phyloP scores from a whole-genome alignment of 257 asterid species.

The Rhazya stricta region DNA sequence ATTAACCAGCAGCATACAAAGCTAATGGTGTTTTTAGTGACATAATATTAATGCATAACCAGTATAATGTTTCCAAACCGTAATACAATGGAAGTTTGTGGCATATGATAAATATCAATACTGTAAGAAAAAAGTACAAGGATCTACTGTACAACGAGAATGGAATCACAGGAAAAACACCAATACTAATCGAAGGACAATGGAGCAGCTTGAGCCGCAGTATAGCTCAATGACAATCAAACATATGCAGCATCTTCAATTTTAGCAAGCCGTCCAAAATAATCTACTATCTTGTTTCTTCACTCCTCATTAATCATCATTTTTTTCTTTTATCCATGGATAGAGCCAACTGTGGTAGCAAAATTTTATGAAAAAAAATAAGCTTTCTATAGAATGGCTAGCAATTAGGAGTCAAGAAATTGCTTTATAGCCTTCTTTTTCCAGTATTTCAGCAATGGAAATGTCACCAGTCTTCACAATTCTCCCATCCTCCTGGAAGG shows the following conservation, averaged over 20 bases:
- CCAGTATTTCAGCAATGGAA: constrained; percentile 61
- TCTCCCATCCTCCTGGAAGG: constrained; percentile 75
- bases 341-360: not conserved
- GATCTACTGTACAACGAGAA: constrained; percentile 1
- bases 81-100: not conserved
- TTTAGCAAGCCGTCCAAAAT: not conserved
- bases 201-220: not conserved
- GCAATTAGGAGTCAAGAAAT: constrained; percentile 39
- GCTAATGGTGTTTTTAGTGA: not conserved
- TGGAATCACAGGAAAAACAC: not conserved
- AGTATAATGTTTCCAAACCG: not conserved
- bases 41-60: not conserved
- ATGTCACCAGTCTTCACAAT: constrained; percentile 87
- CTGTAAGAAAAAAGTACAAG: not conserved
- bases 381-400: not conserved
- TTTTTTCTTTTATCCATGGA: not conserved
- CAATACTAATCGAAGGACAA: not conserved
- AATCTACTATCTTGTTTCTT: not conserved
- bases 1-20: not conserved
- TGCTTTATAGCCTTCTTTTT: constrained; percentile 77
- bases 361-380: not conserved
- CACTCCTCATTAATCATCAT: not conserved
- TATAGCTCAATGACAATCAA: not conserved
- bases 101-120: not conserved
- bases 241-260: not conserved